These are phyloP conservation scores for Acacia pycnantha DNA, from an alignment of 331 rosid genomes.

Conservation along the genomic window DNA sequence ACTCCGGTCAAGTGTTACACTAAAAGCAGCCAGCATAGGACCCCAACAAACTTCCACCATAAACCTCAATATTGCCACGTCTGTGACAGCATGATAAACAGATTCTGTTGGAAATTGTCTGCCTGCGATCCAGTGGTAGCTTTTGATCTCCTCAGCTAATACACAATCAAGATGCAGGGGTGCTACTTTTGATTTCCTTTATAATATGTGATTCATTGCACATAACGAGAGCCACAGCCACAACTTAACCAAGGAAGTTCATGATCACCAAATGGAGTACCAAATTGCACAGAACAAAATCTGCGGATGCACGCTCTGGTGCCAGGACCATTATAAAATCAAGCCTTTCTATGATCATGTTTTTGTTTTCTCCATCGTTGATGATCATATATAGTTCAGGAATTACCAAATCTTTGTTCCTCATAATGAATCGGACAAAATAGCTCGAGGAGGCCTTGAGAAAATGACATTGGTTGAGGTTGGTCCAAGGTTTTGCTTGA, in stretches of 20 bases:
- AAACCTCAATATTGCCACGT: conserved; percentile 93
- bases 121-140: too few relatives aligned
- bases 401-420: conserved; percentile 92
- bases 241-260: conserved; percentile 79
- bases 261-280: conserved; percentile 67
- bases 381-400: conserved; percentile 94
- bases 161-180: conserved; percentile 17
- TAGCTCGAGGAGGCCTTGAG: conserved; percentile 85
- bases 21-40: conserved; percentile 97
- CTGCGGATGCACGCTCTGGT: conserved; percentile 96
- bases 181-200: conserved; percentile 19
- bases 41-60: conserved; percentile 99
- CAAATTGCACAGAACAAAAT: conserved; percentile 93
- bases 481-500: conserved; percentile 95
- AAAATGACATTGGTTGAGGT: conserved; percentile 92
- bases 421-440: conserved; percentile 80
- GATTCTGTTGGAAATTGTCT: too few relatives aligned
- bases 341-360: conserved; percentile 92
- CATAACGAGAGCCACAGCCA: conserved; percentile 17
- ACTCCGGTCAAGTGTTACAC: conserved; percentile 98
- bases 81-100: conserved; percentile 86
- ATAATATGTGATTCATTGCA: conserved; percentile 16
- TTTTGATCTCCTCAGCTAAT: too few relatives aligned
- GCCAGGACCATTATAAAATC: conserved; percentile 64
- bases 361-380: conserved; percentile 91